Evolutionary conservation across 331 rosid species (phyloP), one percentile per base, ranked within the genome.

Genomic region (Pyracantha coccinea): DNA sequence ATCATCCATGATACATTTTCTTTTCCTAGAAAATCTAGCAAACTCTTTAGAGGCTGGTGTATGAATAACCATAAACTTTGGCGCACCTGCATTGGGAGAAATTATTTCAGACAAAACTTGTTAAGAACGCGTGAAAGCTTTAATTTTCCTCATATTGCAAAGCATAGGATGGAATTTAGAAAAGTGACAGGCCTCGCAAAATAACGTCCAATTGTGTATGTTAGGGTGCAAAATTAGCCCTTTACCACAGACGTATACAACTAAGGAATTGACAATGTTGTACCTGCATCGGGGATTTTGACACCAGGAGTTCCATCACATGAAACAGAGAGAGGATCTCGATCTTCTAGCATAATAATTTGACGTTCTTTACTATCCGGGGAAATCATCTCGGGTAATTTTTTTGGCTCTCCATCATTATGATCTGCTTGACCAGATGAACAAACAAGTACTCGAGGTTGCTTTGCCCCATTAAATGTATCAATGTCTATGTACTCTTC

Each of bases 21-120:
- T 89, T 86, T 90, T 90, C 82, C 76, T 86, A 44, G 87, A 80
- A 75, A 73, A 64, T 67, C 32, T 63, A 41, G 84, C 74, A 38
- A 29, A 68, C 75, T 86, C 92, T 67, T 66, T 87, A n/a, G 57
- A 68, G 69, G 87, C 80, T 59, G 97, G 99, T 77, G 97, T 90
- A 15, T 75, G 73, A 81, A 90, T 66, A 77, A 31, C 81, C 80
- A 73, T 69, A 29, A 71, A 80, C 47, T 80, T 86, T 23, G 90
- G 78, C 33, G 72, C 59, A 76, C 88, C 97, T 95, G 86, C 68
- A 62, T 8, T n/a, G 24, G 20, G 41, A 60, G 55, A 67, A 78
- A 25, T 44, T 38, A 58, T 23, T 66, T 21, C 20, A 27, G 69
- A 64, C 25, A 66, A 21, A 32, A 0, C 47, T 41, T 41, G 47